phyloP scores from a whole-genome alignment of 129 eudicot genomes.

The Artemisia tridentata region DNA sequence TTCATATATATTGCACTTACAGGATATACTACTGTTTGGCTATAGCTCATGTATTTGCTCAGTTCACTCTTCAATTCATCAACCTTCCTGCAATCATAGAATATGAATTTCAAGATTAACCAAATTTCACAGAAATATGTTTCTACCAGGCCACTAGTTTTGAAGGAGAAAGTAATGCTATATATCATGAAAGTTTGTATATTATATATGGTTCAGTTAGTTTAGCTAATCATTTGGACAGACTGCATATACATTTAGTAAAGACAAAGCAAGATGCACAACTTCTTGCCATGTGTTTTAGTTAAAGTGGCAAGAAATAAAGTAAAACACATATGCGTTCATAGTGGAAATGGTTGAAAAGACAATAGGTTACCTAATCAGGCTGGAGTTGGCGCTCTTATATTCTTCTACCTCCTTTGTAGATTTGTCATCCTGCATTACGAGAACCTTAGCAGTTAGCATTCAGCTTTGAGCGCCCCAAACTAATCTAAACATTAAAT shows the following conservation, averaged over 20 bases:
- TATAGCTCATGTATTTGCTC: slow-evolving; percentile 31
- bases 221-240: slow-evolving; percentile 4
- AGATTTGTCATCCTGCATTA: slow-evolving; percentile 43
- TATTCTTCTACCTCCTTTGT: slow-evolving; percentile 51
- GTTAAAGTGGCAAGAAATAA: not conserved
- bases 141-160: not conserved
- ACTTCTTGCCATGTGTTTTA: not conserved
- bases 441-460: not conserved
- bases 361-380: slow-evolving; percentile 39
- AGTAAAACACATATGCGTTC: too few species aligned
- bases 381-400: slow-evolving; percentile 45
- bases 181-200: not conserved
- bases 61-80: slow-evolving; percentile 51
- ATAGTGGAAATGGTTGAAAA: too few species aligned
- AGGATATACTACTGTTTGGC: slow-evolving; percentile 38
- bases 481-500: slow-evolving; percentile 24
- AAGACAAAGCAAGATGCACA: slow-evolving; percentile 4
- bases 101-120: slow-evolving; percentile 15
- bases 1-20: slow-evolving; percentile 35
- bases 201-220: slow-evolving; percentile 15
- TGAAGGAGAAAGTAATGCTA: not conserved
- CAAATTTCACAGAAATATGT: not conserved
- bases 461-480: not conserved
- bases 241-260: slow-evolving; percentile 4
- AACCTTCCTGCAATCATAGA: slow-evolving; percentile 45